Base-by-base conservation (phyloP, 352 stramenopile genomes). In the Globisporangium recalcitrans region DNA sequence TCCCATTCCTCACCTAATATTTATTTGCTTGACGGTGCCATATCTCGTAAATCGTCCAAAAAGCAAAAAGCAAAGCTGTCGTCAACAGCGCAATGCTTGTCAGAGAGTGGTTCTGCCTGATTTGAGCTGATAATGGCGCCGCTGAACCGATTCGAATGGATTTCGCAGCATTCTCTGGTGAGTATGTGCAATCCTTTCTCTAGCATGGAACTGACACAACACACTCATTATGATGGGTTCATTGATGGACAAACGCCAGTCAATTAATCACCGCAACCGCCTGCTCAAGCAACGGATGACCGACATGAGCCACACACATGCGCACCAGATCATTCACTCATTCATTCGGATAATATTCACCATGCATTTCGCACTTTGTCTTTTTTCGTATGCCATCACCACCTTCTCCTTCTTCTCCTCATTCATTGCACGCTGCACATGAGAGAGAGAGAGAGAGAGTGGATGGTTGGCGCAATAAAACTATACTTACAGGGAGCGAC, bases 401-500 rank as follows among this genome's bases (percentile, higher is more conserved):
- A 10, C 7, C 38, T 44, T 21, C 38, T 11, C n/a, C 36, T 31
- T 31, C 5, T 31, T 13, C n/a, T n/a, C n/a, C n/a, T n/a, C n/a
- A n/a, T 11, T 46, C 38, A 22, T 46, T 46, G 38, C 38, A 46
- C 38, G 38, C 38, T 46, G 38, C 38, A 46, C 38, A 46, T 46
- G 38, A 46, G 38, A 21, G 14, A 5, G 34, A 44, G 13, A 42
- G 36, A 42, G 36, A n/a, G 32, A 38, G 8, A 10, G 8, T 38
- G 9, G 32, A 8, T 38, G 38, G 4, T 21, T 46, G 38, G 21
- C 42, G n/a, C 42, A 49, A 49, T 49, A 26, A 49, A 22, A 49
- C 42, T 49, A 49, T 49, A 49, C 42, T 49, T 49, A 49, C 42
- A 49, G 42, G 42, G 42, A 49, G 42, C 42, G n/a, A 7, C 3